Base-by-base conservation (phyloP, 129 eudicot species). In the Solidago caesia region DNA sequence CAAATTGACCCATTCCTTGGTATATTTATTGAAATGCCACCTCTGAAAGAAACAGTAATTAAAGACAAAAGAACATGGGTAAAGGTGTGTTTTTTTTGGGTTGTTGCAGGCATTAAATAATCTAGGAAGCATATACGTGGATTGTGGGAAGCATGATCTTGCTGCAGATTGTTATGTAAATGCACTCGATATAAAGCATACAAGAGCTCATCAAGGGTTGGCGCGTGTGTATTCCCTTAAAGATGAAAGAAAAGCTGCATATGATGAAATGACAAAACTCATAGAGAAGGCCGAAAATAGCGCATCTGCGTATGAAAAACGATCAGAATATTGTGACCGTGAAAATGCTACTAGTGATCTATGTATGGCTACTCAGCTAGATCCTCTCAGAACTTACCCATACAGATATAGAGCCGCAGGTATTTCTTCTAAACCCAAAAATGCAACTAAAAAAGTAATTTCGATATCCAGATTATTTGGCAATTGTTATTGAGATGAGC, bases 381-480 rank as follows among this genome's bases (percentile, higher is more conserved):
- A 91, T 81, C 97, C 97, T 46, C 73, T 91, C 52, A 88, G 97
- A 77, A 91, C 97, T 52, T 91, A 88, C 42, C 97, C 97, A 5
- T 91, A 91, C 72, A 82, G 97, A 86, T 91, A 88, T 71, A 79
- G 97, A 70, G 97, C 97, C 15, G 97, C 97, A 81, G 97, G 97
- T 91, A 82, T 57, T 60, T 74, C 10, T 64, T 72, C 39, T 14
- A 26, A 52, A 67, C 8, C 56, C 39, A 41, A 44, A 52, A 44
- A 44, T 21, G 39, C 16, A 25, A 63, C 53, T 41, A 9, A 9
- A 12, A 0, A 63, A 64, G 43, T 64, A 64, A 39, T 64, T 62
- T 14, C 51, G 33, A 58, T 58, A 26, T 58, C 27, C 27, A 58
- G 11, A n/a, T 21, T 53, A 53, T 53, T 10, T n/a, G 16, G 25